These are phyloP conservation scores for Colletotrichum sidae DNA, from an alignment of 2,329 filamentous ascomycete species.

Conservation along the genomic window DNA sequence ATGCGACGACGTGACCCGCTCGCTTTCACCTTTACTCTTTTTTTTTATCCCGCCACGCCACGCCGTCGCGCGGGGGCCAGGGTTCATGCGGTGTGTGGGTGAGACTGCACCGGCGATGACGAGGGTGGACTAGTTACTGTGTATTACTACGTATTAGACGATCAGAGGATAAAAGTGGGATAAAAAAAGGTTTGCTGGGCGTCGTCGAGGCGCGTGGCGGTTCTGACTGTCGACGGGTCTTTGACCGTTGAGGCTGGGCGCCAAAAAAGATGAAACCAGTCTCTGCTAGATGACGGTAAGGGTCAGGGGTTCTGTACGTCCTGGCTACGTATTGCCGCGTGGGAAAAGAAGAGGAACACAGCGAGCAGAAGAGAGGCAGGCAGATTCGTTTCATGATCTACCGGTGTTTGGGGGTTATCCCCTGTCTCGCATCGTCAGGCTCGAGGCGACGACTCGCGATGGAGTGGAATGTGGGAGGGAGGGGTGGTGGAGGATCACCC, in stretches of 20 bases:
- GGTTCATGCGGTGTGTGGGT: no score
- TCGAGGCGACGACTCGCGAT: slow-evolving; percentile 3
- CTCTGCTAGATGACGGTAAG: slow-evolving; percentile 28
- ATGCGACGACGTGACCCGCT: no score
- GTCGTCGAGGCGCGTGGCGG: slow-evolving; percentile 25
- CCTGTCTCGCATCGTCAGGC: background rate
- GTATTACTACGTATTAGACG: background rate
- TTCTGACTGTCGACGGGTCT: slow-evolving; percentile 21
- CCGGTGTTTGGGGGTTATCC: slow-evolving; percentile 10
- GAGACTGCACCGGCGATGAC: no score
- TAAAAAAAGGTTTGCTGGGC: slow-evolving; percentile 34
- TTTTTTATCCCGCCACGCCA: no score
- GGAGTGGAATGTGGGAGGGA: no score
- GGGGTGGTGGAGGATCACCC: no score
- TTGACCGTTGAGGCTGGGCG: slow-evolving; percentile 15
- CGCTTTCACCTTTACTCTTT: no score
- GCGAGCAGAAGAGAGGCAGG: no score
- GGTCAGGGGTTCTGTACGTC: background rate
- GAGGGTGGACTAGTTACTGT: background rate
- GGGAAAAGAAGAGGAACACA: slow-evolving; percentile 2
- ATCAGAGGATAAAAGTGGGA: slow-evolving; percentile 14
- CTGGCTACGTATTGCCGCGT: background rate
- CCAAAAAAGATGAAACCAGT: slow-evolving; percentile 35
- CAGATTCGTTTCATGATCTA: slow-evolving; percentile 32
- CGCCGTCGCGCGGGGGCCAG: no score